Conservation (phyloP, 768 basidiomycete species). For the Suillus brevipes region DNA sequence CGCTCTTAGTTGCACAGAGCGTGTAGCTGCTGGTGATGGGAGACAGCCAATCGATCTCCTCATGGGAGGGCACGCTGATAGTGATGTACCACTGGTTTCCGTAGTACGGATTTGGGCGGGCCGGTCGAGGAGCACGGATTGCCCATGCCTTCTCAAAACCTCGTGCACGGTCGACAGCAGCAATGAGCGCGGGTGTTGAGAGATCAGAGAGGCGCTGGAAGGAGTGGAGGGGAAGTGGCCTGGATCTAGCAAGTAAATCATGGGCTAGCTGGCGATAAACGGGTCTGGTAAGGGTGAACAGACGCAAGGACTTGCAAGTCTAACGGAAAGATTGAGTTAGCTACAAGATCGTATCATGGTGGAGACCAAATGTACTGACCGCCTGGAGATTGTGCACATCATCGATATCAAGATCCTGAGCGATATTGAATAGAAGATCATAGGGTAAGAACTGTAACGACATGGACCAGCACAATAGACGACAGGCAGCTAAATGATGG, state of each 20-base stretch:
- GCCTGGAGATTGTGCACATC: constrained; percentile 63
- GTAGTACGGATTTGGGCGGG: constrained; percentile 20
- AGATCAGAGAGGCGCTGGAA: constrained; percentile 71
- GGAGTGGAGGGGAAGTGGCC: constrained; percentile 66
- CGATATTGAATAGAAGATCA: constrained; percentile 70
- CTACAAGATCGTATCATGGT: constrained; percentile 3
- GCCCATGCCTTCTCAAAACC: constrained; percentile 65
- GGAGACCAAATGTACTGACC: constrained; percentile 43
- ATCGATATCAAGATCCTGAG: constrained; percentile 56
- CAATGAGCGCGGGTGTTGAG: constrained; percentile 58
- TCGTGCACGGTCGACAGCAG: constrained; percentile 61
- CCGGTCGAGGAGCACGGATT: constrained; percentile 55
- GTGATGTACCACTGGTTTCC: constrained; percentile 60
- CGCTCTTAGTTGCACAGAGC: constrained; percentile 75
- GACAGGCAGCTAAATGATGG: not conserved
- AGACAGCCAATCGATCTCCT: constrained; percentile 76
- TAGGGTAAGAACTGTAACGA: constrained; percentile 55
- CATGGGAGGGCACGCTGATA: constrained; percentile 62
- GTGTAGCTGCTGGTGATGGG: constrained; percentile 76
- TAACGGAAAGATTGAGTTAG: constrained; percentile 24
- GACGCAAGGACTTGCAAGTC: constrained; percentile 63
- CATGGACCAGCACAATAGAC: constrained; percentile 16
- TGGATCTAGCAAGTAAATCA: constrained; percentile 61
- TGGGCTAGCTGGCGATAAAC: constrained; percentile 68
- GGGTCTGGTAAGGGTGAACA: constrained; percentile 63